Percentiles rank a stretch among this genome's conserved stretches.
phyloP scores from a whole-genome alignment of 2,329 filamentous ascomycete species.

The Colletotrichum destructivum region DNA sequence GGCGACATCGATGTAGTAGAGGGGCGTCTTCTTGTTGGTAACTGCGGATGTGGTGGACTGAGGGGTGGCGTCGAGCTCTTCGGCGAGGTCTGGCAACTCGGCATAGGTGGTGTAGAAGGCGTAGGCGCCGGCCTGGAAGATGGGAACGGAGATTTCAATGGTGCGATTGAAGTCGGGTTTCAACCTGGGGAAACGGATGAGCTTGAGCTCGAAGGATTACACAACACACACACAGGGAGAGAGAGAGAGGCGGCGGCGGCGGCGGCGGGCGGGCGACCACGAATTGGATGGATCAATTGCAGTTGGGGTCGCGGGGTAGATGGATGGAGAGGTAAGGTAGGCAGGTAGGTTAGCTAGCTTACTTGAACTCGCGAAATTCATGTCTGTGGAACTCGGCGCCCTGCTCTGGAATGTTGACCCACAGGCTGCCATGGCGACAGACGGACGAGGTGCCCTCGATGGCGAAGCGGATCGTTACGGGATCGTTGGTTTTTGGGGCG shows the following conservation, averaged over 20 bases:
- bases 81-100: conserved; percentile 84
- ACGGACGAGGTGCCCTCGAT: conserved; percentile 97
- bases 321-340: too few relatives aligned
- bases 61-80: conserved; percentile 63
- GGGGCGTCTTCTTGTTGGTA: conserved; percentile 77
- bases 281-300: neutral
- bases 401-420: conserved; percentile 92
- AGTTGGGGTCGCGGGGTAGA: too few relatives aligned
- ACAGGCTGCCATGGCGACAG: conserved; percentile 93
- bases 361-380: conserved; percentile 92
- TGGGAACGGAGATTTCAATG: conserved; percentile 90
- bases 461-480: conserved; percentile 87
- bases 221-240: too few relatives aligned
- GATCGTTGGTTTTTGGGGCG: conserved; percentile 79
- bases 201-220: neutral
- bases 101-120: conserved; percentile 95
- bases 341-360: conserved; percentile 52
- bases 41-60: conserved; percentile 57
- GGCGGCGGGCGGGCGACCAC: too few relatives aligned
- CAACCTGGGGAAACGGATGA: conserved; percentile 68
- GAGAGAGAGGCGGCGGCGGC: neutral
- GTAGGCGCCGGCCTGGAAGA: conserved; percentile 88
- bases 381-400: conserved; percentile 83
- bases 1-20: conserved; percentile 95
- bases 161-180: conserved; percentile 93